Percentiles rank a stretch among this genome's conserved stretches.
Conservation (phyloP, 1,139 yeast genomes). For the Wickerhamomyces sp. region DNA sequence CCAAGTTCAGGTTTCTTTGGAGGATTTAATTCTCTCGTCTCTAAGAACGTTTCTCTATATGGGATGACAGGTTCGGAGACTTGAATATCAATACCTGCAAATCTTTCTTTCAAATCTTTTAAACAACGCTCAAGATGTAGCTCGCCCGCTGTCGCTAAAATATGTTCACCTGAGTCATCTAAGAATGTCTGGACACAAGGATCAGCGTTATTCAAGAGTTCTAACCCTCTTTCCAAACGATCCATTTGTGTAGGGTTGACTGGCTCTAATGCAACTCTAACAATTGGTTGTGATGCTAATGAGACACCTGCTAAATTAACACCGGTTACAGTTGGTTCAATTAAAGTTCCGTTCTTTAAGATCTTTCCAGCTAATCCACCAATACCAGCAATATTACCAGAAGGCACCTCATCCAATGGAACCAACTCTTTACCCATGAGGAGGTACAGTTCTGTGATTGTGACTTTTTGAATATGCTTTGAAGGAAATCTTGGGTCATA, state of each 20-base stretch:
- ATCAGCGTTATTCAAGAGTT: constrained; percentile 78
- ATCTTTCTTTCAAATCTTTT: constrained; percentile 83
- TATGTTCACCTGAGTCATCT: constrained; percentile 88
- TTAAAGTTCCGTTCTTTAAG: constrained; percentile 81
- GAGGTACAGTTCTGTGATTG: constrained; percentile 65
- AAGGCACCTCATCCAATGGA: constrained; percentile 75
- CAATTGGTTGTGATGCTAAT: constrained; percentile 75
- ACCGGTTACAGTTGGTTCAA: constrained; percentile 46
- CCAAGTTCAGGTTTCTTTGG: constrained; percentile 35
- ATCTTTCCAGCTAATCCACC: constrained; percentile 84
- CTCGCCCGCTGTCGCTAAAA: constrained; percentile 94
- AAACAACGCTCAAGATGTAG: constrained; percentile 87
- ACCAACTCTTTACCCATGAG: constrained; percentile 93
- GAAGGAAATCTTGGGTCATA: constrained; percentile 68
- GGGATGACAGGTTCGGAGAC: constrained; percentile 94
- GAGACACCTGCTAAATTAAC: constrained; percentile 69
- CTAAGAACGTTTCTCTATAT: constrained; percentile 77
- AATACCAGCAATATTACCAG: constrained; percentile 93
- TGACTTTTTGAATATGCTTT: constrained; percentile 50
- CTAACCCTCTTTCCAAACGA: constrained; percentile 72
- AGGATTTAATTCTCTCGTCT: constrained; percentile 41
- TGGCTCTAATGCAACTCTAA: constrained; percentile 93
- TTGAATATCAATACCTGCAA: constrained; percentile 86
- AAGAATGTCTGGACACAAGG: constrained; percentile 87
- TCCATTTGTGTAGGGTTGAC: constrained; percentile 77